These are phyloP conservation scores for Coemansia sp. DNA, from an alignment of 192 early-diverging fungal species.

Conservation along the genomic window DNA sequence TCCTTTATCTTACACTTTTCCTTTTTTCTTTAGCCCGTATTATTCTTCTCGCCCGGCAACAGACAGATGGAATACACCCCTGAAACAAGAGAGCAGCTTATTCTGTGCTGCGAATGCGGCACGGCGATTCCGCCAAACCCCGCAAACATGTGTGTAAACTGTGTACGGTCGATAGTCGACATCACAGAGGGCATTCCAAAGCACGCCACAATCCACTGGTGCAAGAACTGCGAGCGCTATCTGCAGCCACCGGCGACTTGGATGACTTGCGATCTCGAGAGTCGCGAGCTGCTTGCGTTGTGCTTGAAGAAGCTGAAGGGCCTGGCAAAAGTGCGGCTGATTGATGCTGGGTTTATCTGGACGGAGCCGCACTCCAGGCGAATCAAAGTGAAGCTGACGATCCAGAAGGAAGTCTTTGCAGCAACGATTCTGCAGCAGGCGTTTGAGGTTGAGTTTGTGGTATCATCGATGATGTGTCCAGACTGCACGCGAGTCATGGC, in stretches of 20 bases:
- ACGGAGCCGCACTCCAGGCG: constrained; percentile 92
- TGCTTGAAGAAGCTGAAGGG: constrained; percentile 93
- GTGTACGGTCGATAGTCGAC: constrained; percentile 95
- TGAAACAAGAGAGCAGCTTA: constrained; percentile 53
- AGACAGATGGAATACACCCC: constrained; percentile 52
- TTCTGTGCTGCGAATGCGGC: constrained; percentile 93
- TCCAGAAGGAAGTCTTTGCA: constrained; percentile 98
- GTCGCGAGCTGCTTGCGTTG: constrained; percentile 85
- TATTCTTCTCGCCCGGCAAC: background rate
- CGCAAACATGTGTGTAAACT: constrained; percentile 98
- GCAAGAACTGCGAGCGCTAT: constrained; percentile 96
- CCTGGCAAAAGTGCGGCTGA: constrained; percentile 87
- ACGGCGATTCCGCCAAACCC: constrained; percentile 93
- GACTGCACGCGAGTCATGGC: constrained; percentile 95
- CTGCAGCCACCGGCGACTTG: constrained; percentile 92
- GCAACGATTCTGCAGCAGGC: constrained; percentile 95
- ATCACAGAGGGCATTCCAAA: constrained; percentile 99
- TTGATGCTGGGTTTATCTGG: constrained; percentile 98
- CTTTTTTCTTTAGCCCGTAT: constrained; percentile 1
- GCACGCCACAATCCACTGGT: constrained; percentile 93
- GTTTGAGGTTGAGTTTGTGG: constrained; percentile 94
- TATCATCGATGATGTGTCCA: constrained; percentile 90
- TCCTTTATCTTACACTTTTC: constrained; percentile 2
- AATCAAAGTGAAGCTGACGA: constrained; percentile 97
- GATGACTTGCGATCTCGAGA: constrained; percentile 87